Evolutionary conservation across 1,284 basidiomycete genomes (phyloP).

Genomic region (Marasmius tenuissimus): DNA sequence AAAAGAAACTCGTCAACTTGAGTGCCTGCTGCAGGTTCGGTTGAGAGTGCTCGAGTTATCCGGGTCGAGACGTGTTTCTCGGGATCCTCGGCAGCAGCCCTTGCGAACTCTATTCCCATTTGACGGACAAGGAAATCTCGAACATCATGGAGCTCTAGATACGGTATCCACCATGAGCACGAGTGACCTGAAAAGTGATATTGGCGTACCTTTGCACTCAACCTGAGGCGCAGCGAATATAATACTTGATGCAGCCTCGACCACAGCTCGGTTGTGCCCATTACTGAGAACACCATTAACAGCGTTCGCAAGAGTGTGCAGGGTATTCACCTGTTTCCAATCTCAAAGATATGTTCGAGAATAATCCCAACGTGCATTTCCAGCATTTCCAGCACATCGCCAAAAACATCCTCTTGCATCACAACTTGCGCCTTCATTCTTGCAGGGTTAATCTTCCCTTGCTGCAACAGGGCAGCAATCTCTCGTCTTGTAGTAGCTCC

Average conservation of each 20-base stretch:
- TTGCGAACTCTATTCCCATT: conserved; percentile 57
- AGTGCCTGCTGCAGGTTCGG: conserved; percentile 52
- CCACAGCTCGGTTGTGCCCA: conserved; percentile 45
- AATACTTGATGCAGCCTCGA: conserved; percentile 67
- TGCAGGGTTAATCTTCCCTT: conserved; percentile 59
- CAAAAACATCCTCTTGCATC: conserved; percentile 60
- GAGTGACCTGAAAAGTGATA: background rate
- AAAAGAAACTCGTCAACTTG: conserved; percentile 56
- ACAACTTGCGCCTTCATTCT: conserved; percentile 68
- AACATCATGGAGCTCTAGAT: conserved; percentile 55
- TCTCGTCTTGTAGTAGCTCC: conserved; percentile 61
- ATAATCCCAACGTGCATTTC: conserved; percentile 67
- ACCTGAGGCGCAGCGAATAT: conserved; percentile 59
- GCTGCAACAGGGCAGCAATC: conserved; percentile 62
- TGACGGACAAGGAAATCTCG: conserved; percentile 54
- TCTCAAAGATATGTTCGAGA: conserved; percentile 54
- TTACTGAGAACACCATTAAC: conserved; percentile 26
- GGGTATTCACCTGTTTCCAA: conserved; percentile 47
- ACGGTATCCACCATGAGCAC: background rate
- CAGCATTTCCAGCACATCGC: conserved; percentile 60
- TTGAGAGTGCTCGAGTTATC: conserved; percentile 51
- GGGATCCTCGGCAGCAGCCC: conserved; percentile 49
- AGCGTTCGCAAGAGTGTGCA: conserved; percentile 3
- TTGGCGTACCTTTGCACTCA: conserved; percentile 54
- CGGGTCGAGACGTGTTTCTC: conserved; percentile 56